Evolutionary conservation across 345 rosid genomes (phyloP).

Genomic region (Hypericum perforatum): DNA sequence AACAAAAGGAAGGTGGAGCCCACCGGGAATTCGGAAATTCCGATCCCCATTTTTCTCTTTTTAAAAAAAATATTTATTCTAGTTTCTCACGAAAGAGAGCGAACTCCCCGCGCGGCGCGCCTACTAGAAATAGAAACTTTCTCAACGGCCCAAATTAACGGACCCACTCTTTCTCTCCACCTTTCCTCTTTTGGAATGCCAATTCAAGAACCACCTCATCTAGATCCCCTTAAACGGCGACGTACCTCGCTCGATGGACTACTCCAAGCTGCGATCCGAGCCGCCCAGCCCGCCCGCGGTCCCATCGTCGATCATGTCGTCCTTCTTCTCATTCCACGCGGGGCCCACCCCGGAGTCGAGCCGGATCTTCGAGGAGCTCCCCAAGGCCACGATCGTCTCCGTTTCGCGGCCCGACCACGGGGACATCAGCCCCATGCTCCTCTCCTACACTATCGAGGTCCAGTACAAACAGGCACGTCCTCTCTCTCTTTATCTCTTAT

Average conservation of each 20-base stretch:
- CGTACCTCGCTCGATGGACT: conserved; percentile 12
- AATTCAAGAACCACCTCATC: no score
- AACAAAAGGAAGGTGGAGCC: no score
- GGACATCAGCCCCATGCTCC: conserved; percentile 77
- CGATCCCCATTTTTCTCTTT: no score
- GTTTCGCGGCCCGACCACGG: conserved; percentile 84
- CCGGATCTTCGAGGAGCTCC: conserved; percentile 83
- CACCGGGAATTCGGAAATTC: no score
- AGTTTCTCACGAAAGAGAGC: no score
- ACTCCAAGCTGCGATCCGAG: conserved; percentile 71
- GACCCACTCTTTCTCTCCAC: no score
- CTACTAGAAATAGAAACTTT: no score
- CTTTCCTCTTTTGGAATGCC: no score
- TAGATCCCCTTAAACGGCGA: neutral
- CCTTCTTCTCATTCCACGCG: conserved; percentile 43
- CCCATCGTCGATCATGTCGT: conserved; percentile 34
- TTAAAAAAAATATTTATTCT: no score
- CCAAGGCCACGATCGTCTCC: conserved; percentile 56
- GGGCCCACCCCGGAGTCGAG: conserved; percentile 41
- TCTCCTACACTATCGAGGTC: conserved; percentile 74
- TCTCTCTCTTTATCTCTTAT: neutral
- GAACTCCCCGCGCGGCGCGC: no score
- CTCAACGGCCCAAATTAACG: no score
- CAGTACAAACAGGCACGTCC: conserved; percentile 73
- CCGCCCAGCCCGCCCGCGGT: conserved; percentile 13